Conservation (phyloP, 495 filamentous ascomycete genomes). For the Zalerion maritima region DNA sequence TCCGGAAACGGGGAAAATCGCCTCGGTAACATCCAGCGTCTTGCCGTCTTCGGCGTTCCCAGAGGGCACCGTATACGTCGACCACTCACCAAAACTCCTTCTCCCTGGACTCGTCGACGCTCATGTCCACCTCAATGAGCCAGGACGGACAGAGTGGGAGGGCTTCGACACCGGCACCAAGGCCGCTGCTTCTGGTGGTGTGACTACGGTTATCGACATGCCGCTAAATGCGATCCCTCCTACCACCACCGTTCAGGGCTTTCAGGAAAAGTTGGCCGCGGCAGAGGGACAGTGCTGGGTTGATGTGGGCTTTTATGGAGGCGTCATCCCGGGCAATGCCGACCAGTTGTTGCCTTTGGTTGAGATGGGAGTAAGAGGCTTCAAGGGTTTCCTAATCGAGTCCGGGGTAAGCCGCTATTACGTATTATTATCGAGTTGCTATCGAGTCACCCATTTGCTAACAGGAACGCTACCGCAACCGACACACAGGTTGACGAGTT, state of each 20-base stretch:
- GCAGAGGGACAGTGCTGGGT: slow-evolving; percentile 92
- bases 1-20: slow-evolving; percentile 67
- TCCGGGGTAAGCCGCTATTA: slow-evolving; percentile 59
- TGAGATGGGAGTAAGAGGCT: slow-evolving; percentile 74
- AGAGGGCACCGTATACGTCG: slow-evolving; percentile 51
- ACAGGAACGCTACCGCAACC: slow-evolving; percentile 7
- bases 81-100: slow-evolving; percentile 77
- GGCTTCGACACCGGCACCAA: slow-evolving; percentile 88
- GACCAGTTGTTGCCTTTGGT: slow-evolving; percentile 68
- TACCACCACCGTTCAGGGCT: slow-evolving; percentile 72
- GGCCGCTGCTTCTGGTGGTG: slow-evolving; percentile 89
- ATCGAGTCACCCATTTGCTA: neutral
- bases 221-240: slow-evolving; percentile 94
- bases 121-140: slow-evolving; percentile 96
- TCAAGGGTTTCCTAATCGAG: slow-evolving; percentile 96
- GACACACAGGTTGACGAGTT: slow-evolving; percentile 72
- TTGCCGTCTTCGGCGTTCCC: slow-evolving; percentile 62
- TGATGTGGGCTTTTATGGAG: slow-evolving; percentile 96
- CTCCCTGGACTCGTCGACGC: slow-evolving; percentile 92
- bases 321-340: slow-evolving; percentile 83
- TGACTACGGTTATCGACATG: slow-evolving; percentile 98
- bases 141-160: slow-evolving; percentile 96
- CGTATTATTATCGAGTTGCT: slow-evolving; percentile 1
- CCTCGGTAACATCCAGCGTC: slow-evolving; percentile 57
- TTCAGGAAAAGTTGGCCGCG: slow-evolving; percentile 74